These are phyloP conservation scores for Magnusiomyces paraingens DNA, from an alignment of 1,139 yeast genomes.

Conservation along the genomic window DNA sequence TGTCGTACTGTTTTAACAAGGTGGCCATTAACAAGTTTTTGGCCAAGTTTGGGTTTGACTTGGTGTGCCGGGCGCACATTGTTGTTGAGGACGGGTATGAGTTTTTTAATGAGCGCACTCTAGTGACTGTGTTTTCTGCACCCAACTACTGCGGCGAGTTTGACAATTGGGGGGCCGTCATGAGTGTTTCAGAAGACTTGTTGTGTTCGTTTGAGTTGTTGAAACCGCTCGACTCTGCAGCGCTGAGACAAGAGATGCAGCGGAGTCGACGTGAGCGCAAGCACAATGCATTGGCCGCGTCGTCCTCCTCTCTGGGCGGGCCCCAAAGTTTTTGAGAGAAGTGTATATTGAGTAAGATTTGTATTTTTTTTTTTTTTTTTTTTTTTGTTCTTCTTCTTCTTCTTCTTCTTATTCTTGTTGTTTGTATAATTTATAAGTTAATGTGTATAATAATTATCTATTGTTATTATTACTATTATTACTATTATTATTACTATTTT, in stretches of 20 bases:
- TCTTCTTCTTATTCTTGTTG: background rate
- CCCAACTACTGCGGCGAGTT: slow-evolving; percentile 98
- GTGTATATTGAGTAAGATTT: background rate
- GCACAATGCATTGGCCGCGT: slow-evolving; percentile 20
- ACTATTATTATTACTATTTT: background rate
- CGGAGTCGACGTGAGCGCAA: slow-evolving; percentile 31
- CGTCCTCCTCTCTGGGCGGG: background rate
- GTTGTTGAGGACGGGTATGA: slow-evolving; percentile 98
- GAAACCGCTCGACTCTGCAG: slow-evolving; percentile 90
- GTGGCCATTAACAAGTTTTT: slow-evolving; percentile 89
- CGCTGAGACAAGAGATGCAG: slow-evolving; percentile 71
- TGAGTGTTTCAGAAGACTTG: slow-evolving; percentile 91
- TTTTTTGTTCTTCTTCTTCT: background rate
- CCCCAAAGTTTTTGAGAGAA: slow-evolving; percentile 2
- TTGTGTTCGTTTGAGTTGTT: slow-evolving; percentile 86
- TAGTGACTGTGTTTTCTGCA: slow-evolving; percentile 93
- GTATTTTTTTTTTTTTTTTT: background rate
- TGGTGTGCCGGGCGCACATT: slow-evolving; percentile 97
- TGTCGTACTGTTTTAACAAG: slow-evolving; percentile 89
- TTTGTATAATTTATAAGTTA: background rate
- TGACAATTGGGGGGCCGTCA: slow-evolving; percentile 98
- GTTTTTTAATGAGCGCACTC: slow-evolving; percentile 85
- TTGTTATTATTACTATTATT: background rate
- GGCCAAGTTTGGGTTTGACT: slow-evolving; percentile 81
- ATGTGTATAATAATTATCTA: background rate